Conservation (phyloP, 2,329 filamentous ascomycete species). For the Celoporthe dispersa region DNA sequence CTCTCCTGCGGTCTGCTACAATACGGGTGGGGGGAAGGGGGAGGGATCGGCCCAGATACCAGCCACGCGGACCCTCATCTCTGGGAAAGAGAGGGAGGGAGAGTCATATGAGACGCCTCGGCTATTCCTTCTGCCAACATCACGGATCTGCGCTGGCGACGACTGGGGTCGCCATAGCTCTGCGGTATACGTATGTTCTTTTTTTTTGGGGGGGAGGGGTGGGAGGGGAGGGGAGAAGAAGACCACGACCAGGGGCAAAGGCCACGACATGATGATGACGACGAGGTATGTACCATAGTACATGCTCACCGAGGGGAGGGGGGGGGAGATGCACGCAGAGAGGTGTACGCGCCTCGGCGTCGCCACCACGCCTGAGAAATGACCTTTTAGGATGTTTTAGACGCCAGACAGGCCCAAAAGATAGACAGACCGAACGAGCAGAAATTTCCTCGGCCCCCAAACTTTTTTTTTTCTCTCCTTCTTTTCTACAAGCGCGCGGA, state of each 20-base stretch:
- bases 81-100: background rate
- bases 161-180: no score
- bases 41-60: background rate
- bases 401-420: background rate
- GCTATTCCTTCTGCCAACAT: background rate
- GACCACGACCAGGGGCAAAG: background rate
- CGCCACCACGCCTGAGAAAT: background rate
- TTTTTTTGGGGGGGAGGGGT: no score
- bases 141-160: background rate
- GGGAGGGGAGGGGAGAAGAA: background rate
- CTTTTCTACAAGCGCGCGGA: background rate
- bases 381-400: background rate
- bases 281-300: background rate
- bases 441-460: background rate
- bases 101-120: background rate
- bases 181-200: background rate
- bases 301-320: background rate
- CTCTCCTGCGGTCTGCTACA: background rate
- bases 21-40: background rate
- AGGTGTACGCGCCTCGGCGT: background rate
- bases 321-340: background rate
- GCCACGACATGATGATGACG: background rate
- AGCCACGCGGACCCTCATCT: background rate
- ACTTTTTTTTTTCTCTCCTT: no score
- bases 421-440: background rate